Percentiles rank a stretch among this genome's conserved stretches.
These are phyloP conservation scores for Syncephalis plumigaleata DNA, from an alignment of 371 early-diverging fungal species.

Conservation along the genomic window DNA sequence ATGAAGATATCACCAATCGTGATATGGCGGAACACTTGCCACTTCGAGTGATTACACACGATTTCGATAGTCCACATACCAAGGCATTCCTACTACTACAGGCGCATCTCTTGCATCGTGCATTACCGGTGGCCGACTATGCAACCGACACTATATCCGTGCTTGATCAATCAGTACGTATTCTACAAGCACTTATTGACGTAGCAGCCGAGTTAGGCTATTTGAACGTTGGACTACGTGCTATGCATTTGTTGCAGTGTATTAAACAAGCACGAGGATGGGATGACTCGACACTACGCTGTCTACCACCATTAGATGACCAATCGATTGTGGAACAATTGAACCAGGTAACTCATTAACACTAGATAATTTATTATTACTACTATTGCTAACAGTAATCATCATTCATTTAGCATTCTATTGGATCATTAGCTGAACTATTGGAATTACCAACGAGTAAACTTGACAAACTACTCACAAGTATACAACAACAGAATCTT, in stretches of 20 bases:
- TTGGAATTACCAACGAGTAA: not conserved
- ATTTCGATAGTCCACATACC: conserved; percentile 66
- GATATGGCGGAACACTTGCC: conserved; percentile 46
- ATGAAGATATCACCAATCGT: conserved; percentile 73
- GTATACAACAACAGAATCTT: no score
- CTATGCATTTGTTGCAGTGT: conserved; percentile 64
- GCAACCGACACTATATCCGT: conserved; percentile 83
- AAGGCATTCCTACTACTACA: conserved; percentile 83
- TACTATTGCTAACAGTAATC: conserved; percentile 4
- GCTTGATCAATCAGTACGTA: conserved; percentile 79
- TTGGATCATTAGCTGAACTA: conserved; percentile 18
- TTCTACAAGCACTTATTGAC: conserved; percentile 84
- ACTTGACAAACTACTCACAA: no score
- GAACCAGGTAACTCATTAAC: not conserved
- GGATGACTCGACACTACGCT: conserved; percentile 44
- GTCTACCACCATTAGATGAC: conserved; percentile 42
- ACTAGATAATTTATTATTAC: conserved; percentile 4
- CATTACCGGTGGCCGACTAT: conserved; percentile 71
- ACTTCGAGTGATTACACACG: conserved; percentile 24
- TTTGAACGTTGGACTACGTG: conserved; percentile 33
- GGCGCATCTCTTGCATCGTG: conserved; percentile 53
- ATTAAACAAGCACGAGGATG: conserved; percentile 83
- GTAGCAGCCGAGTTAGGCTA: conserved; percentile 55
- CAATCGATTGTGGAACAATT: conserved; percentile 6
- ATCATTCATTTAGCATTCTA: not conserved